These are phyloP conservation scores for Epichloe festucae DNA, from an alignment of 2,329 filamentous ascomycete species.

Conservation along the genomic window DNA sequence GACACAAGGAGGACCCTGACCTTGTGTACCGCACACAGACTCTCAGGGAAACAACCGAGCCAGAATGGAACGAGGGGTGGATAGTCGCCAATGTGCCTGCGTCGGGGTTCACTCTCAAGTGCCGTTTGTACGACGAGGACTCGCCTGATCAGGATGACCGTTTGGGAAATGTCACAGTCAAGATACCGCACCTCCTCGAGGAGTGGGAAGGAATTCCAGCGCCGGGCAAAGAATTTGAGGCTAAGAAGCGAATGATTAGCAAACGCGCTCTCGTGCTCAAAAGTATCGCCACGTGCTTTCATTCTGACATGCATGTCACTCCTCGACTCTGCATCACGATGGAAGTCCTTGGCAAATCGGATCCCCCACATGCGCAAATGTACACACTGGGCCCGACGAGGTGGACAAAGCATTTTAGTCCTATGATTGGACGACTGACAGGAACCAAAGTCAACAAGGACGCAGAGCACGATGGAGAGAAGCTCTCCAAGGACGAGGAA, in stretches of 20 bases:
- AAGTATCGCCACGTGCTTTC: slow-evolving; percentile 50
- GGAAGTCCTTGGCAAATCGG: slow-evolving; percentile 63
- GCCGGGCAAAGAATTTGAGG: slow-evolving; percentile 44
- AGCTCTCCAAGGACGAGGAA: slow-evolving; percentile 1
- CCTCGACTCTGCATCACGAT: slow-evolving; percentile 62
- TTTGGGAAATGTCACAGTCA: slow-evolving; percentile 71
- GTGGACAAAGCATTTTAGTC: slow-evolving; percentile 78
- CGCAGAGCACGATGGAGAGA: slow-evolving; percentile 31
- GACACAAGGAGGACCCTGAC: slow-evolving; percentile 77
- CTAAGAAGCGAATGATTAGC: slow-evolving; percentile 76
- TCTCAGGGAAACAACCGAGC: slow-evolving; percentile 56
- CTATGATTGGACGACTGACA: slow-evolving; percentile 71
- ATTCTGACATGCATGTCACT: slow-evolving; percentile 49
- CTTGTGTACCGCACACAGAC: slow-evolving; percentile 66
- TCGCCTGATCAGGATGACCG: slow-evolving; percentile 74
- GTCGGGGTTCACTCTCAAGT: slow-evolving; percentile 72
- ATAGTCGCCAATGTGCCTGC: slow-evolving; percentile 75
- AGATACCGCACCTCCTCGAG: slow-evolving; percentile 45
- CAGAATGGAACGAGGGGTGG: slow-evolving; percentile 77
- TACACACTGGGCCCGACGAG: slow-evolving; percentile 67
- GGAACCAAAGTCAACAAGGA: slow-evolving; percentile 57
- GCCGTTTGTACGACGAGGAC: slow-evolving; percentile 83
- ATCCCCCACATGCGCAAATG: slow-evolving; percentile 52
- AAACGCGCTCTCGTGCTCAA: slow-evolving; percentile 74
- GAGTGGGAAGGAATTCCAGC: slow-evolving; percentile 57